Conservation (phyloP, 176 grass and related monocot species). For the Avena insularis region DNA sequence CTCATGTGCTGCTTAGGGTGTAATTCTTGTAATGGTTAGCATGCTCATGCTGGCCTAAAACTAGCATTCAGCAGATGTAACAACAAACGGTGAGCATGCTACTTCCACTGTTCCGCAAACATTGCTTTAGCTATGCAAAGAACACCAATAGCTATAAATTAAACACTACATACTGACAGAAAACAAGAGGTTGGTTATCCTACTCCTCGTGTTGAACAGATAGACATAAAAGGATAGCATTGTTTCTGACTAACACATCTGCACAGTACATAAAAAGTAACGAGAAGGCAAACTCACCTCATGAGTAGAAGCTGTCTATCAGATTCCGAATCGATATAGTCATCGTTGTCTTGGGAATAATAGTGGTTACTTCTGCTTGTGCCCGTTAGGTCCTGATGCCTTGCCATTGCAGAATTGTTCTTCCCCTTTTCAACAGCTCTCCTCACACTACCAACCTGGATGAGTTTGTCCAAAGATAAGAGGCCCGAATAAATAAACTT, state of each 20-base stretch:
- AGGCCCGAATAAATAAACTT: neutral
- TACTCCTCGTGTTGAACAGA: neutral
- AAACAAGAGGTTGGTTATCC: neutral
- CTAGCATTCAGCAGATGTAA: neutral
- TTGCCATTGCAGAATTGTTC: conserved; percentile 52
- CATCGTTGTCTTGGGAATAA: conserved; percentile 67
- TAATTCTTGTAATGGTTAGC: neutral
- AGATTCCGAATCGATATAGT: conserved; percentile 94
- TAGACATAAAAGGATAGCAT: neutral
- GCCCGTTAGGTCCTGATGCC: conserved; percentile 59
- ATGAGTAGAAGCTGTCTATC: conserved; percentile 91
- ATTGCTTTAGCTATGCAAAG: neutral
- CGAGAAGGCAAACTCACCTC: conserved; percentile 53
- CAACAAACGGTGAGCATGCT: neutral
- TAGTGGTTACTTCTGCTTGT: conserved; percentile 64
- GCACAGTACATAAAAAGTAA: neutral
- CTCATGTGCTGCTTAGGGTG: neutral
- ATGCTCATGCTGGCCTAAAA: neutral
- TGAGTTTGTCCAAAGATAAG: neutral
- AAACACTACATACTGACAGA: neutral
- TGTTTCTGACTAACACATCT: conserved; percentile 1
- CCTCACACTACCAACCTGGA: conserved; percentile 68
- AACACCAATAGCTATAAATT: neutral
- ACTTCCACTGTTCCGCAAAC: no score
- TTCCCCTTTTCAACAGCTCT: conserved; percentile 80